These are phyloP conservation scores for Phytopythium aichiense DNA, from an alignment of 352 stramenopile genomes.

Conservation along the genomic window DNA sequence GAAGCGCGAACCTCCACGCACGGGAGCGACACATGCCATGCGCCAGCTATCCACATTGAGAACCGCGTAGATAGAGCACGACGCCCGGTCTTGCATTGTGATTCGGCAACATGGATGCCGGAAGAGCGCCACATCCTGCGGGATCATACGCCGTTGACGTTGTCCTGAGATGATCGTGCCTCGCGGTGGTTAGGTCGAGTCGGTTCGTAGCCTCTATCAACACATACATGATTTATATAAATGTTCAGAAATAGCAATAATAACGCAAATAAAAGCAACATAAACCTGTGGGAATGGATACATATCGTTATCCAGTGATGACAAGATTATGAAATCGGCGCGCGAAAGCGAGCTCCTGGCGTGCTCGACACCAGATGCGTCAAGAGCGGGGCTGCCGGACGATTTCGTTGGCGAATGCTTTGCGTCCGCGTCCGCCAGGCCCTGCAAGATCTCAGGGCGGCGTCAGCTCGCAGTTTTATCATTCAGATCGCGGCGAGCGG, in stretches of 20 bases:
- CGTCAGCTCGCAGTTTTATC: neutral
- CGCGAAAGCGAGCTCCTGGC: neutral
- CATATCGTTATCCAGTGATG: neutral
- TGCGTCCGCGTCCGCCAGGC: neutral
- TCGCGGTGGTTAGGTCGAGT: conserved; percentile 3
- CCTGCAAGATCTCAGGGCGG: neutral
- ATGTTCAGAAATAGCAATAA: neutral
- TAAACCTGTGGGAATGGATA: neutral
- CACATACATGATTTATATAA: neutral
- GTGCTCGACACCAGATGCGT: neutral
- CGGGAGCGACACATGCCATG: neutral
- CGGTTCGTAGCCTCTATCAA: neutral
- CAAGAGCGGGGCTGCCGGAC: neutral
- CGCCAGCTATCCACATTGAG: neutral
- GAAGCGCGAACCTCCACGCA: neutral
- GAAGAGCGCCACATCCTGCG: conserved; percentile 1
- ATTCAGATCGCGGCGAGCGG: neutral
- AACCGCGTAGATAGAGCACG: neutral
- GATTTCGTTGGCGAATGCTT: neutral
- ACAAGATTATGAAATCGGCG: neutral
- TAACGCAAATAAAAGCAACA: no score
- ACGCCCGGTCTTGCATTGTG: no score
- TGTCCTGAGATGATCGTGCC: neutral
- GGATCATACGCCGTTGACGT: conserved; percentile 1
- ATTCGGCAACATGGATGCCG: neutral